phyloP scores from a whole-genome alignment of 768 basidiomycete genomes.

The Lactarius trivialis region DNA sequence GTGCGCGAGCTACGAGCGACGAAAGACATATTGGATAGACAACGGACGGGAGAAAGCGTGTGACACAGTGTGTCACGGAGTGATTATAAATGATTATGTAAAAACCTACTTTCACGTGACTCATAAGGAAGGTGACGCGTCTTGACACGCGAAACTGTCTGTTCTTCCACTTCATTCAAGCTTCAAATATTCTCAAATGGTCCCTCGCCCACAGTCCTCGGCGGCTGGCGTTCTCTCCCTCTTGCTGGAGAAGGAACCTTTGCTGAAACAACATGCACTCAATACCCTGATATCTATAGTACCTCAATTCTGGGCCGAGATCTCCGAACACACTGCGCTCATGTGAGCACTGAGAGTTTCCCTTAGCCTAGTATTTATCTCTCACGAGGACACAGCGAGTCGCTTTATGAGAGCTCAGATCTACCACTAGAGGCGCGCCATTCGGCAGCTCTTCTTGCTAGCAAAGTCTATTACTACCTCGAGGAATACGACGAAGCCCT shows the following conservation, averaged over 20 bases:
- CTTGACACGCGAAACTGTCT: conserved; percentile 17
- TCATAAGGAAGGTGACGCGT: conserved; percentile 34
- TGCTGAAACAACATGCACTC: conserved; percentile 90
- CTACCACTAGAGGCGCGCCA: conserved; percentile 69
- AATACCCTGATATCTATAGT: conserved; percentile 76
- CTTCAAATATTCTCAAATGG: conserved; percentile 38
- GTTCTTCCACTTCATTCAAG: neutral
- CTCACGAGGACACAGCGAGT: conserved; percentile 52
- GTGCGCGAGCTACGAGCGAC: conserved; percentile 45
- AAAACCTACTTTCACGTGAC: conserved; percentile 10
- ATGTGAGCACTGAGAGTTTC: conserved; percentile 55
- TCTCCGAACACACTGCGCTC: conserved; percentile 85
- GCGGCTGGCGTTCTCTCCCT: conserved; percentile 89
- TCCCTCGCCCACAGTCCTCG: conserved; percentile 67
- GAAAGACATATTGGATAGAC: conserved; percentile 28
- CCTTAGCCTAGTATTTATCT: neutral
- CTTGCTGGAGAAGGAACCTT: conserved; percentile 78
- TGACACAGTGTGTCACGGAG: neutral
- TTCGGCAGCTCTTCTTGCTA: conserved; percentile 86
- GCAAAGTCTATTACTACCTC: conserved; percentile 97
- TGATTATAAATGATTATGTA: conserved; percentile 9
- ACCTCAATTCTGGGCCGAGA: conserved; percentile 97
- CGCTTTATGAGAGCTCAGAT: conserved; percentile 77
- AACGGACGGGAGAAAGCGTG: neutral
- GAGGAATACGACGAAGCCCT: conserved; percentile 94